These are phyloP conservation scores for Penicillium salamii DNA, from an alignment of 495 filamentous ascomycete species.

Conservation along the genomic window DNA sequence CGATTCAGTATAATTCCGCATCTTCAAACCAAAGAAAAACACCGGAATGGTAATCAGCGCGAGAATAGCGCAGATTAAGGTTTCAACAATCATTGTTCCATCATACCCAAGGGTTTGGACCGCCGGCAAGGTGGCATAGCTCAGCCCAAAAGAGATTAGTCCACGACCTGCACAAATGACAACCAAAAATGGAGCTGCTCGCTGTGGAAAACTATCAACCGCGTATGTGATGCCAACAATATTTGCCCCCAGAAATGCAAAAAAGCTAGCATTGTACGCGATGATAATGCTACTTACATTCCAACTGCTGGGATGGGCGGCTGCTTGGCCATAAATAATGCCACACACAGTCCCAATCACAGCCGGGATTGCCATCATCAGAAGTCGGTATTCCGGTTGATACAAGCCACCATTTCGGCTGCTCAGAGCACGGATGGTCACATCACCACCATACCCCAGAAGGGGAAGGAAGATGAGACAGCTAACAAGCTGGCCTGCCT, in stretches of 20 bases:
- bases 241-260: constrained; percentile 21
- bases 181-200: constrained; percentile 24
- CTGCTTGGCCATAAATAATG: constrained; percentile 23
- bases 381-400: constrained; percentile 23
- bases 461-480: constrained; percentile 24
- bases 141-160: constrained; percentile 42
- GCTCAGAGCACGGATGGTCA: constrained; percentile 10
- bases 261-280: constrained; percentile 23
- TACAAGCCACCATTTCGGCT: constrained; percentile 13
- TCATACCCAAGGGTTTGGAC: constrained; percentile 79
- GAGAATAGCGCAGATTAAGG: constrained; percentile 8
- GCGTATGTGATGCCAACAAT: constrained; percentile 27
- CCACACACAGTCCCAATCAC: constrained; percentile 16
- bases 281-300: constrained; percentile 14
- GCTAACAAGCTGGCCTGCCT: constrained; percentile 22
- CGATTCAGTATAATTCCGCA: too few species aligned
- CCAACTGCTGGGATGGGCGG: constrained; percentile 12
- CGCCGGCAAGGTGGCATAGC: constrained; percentile 72
- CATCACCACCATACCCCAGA: constrained; percentile 23
- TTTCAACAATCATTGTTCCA: constrained; percentile 20
- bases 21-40: constrained; percentile 8
- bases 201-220: constrained; percentile 22
- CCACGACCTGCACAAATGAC: constrained; percentile 24
- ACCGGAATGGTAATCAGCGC: constrained; percentile 10
- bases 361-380: constrained; percentile 19